Evolutionary conservation across 306 rosid genomes (phyloP).

Genomic region (Carpinus fangiana): DNA sequence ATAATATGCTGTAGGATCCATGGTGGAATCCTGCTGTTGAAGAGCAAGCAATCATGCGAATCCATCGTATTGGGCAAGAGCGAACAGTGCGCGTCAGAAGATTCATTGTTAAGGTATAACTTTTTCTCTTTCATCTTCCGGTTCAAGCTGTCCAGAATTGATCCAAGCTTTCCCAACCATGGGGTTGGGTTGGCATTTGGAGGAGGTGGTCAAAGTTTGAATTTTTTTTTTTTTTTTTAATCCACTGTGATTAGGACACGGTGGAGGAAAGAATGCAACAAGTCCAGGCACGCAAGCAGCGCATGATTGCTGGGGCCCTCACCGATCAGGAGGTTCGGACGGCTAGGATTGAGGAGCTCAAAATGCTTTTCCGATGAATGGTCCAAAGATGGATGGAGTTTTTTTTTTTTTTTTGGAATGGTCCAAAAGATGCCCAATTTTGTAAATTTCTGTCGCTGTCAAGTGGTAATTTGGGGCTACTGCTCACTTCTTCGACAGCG

Average conservation of each 20-base stretch:
- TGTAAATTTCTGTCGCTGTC: too few species aligned
- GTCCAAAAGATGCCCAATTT: not conserved
- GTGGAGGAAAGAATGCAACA: conserved; percentile 73
- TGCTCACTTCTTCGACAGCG: not conserved
- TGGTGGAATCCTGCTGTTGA: conserved; percentile 99
- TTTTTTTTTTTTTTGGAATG: not conserved
- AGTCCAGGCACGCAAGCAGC: conserved; percentile 75
- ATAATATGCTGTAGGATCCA: conserved; percentile 59
- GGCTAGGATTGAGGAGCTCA: conserved; percentile 74
- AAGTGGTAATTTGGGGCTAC: too few species aligned
- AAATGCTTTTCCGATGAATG: conserved; percentile 64
- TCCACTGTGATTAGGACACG: conserved; percentile 45
- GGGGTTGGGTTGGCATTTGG: not conserved
- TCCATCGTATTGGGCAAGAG: conserved; percentile 83
- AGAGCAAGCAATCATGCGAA: conserved; percentile 94
- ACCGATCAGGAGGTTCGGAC: conserved; percentile 72
- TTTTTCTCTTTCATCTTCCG: not conserved
- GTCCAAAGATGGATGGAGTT: too few species aligned
- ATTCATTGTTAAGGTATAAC: conserved; percentile 55
- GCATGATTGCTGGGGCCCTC: conserved; percentile 79
- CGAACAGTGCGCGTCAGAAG: conserved; percentile 43
- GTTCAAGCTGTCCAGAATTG: not conserved
- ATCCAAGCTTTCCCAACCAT: not conserved
- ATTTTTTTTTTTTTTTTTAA: not conserved
- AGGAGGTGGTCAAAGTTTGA: not conserved